These are phyloP conservation scores for Candida ponderosae DNA, from an alignment of 805 yeast species.

Conservation along the genomic window DNA sequence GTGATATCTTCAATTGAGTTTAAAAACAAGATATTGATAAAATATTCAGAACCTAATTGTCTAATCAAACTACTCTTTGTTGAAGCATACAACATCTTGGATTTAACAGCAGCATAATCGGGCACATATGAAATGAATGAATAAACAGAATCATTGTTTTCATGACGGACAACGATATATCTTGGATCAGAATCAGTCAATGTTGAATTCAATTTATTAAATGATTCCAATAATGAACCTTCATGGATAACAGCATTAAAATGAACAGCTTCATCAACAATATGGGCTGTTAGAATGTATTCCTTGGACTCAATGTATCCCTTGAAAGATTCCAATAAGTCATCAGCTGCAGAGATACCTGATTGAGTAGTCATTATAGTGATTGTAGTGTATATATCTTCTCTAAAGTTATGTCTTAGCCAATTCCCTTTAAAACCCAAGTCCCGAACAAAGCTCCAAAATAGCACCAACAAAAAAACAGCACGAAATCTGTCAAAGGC, in stretches of 20 bases:
- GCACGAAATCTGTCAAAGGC: no score
- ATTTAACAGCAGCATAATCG: conserved; percentile 70
- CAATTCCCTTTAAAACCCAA: no score
- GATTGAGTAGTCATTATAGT: conserved; percentile 55
- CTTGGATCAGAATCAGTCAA: conserved; percentile 33
- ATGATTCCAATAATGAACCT: conserved; percentile 26
- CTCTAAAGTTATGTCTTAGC: no score
- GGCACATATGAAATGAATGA: conserved; percentile 82
- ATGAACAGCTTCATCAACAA: conserved; percentile 26
- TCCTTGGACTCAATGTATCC: conserved; percentile 25
- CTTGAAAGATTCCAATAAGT: conserved; percentile 38
- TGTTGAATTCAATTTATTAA: conserved; percentile 23
- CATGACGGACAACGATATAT: conserved; percentile 41
- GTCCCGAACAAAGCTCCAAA: no score
- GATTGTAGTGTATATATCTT: conserved; percentile 7
- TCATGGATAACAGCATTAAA: conserved; percentile 26
- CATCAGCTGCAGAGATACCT: conserved; percentile 43
- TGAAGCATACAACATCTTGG: conserved; percentile 92
- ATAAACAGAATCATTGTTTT: conserved; percentile 19
- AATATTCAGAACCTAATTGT: conserved; percentile 53
- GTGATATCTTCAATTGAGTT: conserved; percentile 29
- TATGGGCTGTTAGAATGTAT: conserved; percentile 30
- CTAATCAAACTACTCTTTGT: conserved; percentile 71
- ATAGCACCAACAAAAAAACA: no score
- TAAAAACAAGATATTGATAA: conserved; percentile 24